Evolutionary conservation across 1,284 basidiomycete genomes (phyloP).

Genomic region (Porogramme epimiltina): DNA sequence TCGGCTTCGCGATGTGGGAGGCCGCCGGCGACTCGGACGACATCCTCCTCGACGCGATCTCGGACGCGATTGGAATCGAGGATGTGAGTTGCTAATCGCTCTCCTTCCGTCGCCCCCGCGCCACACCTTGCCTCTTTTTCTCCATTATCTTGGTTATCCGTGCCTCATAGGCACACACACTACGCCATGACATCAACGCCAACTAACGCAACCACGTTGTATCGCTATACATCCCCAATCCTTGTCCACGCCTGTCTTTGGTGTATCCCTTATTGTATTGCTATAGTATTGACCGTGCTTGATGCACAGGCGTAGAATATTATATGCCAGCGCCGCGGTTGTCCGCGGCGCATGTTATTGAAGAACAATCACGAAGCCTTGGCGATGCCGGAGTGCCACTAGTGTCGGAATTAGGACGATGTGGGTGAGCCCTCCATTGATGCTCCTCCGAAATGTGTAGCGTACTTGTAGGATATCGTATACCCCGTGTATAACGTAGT

Average conservation of each 20-base stretch:
- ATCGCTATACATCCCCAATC: slow-evolving; percentile 17
- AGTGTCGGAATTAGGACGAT: too few species aligned
- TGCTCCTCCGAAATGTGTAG: too few species aligned
- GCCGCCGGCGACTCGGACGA: slow-evolving; percentile 59
- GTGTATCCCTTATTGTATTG: slow-evolving; percentile 15
- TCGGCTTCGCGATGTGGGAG: slow-evolving; percentile 68
- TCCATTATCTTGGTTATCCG: neutral
- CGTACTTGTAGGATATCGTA: too few species aligned
- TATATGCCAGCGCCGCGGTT: slow-evolving; percentile 4
- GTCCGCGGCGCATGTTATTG: neutral
- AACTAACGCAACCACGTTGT: slow-evolving; percentile 15
- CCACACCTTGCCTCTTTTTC: neutral
- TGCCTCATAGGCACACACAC: neutral
- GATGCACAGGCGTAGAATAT: slow-evolving; percentile 16
- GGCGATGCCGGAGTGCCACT: too few species aligned
- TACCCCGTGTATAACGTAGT: too few species aligned
- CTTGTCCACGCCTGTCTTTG: slow-evolving; percentile 10
- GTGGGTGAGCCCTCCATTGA: too few species aligned
- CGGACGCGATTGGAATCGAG: slow-evolving; percentile 26
- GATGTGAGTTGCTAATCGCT: slow-evolving; percentile 22
- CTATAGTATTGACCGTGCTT: slow-evolving; percentile 18
- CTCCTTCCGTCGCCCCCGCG: too few species aligned
- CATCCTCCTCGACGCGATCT: slow-evolving; percentile 56
- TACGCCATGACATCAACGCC: slow-evolving; percentile 6
- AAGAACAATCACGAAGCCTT: too few species aligned